Evolutionary conservation across 495 filamentous ascomycete species (phyloP).

Genomic region (Hypomontagnella submonticulosa): DNA sequence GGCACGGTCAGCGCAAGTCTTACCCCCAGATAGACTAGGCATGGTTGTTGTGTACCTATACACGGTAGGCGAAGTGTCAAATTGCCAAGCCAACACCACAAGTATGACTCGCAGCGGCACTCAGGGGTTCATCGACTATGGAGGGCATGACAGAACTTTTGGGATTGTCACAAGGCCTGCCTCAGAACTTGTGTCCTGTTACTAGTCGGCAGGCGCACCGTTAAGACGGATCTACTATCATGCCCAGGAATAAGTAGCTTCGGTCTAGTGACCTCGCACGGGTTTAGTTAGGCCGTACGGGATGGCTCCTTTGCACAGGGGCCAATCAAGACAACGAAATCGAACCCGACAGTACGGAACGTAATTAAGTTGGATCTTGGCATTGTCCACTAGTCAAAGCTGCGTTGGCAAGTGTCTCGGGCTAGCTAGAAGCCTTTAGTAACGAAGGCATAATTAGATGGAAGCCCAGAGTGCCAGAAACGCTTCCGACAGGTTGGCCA

Average conservation of each 20-base stretch:
- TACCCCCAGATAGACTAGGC: neutral
- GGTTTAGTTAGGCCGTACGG: constrained; percentile 21
- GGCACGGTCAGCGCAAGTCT: constrained; percentile 4
- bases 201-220: neutral
- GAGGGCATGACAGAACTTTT: constrained; percentile 9
- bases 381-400: constrained; percentile 34
- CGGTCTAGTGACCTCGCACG: constrained; percentile 24
- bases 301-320: constrained; percentile 17
- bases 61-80: neutral
- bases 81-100: constrained; percentile 3
- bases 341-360: constrained; percentile 42
- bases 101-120: neutral
- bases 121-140: constrained; percentile 2
- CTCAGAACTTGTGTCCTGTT: constrained; percentile 16
- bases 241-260: constrained; percentile 22
- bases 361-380: constrained; percentile 41
- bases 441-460: constrained; percentile 14
- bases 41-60: constrained; percentile 2
- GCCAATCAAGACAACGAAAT: constrained; percentile 33
- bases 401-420: constrained; percentile 40
- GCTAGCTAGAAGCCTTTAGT: constrained; percentile 38
- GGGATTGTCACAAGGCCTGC: constrained; percentile 22
- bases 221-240: constrained; percentile 2
- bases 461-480: constrained; percentile 15
- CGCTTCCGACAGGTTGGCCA: constrained; percentile 14